Base-by-base conservation (phyloP, 768 basidiomycete species). In the Mycena amicta region DNA sequence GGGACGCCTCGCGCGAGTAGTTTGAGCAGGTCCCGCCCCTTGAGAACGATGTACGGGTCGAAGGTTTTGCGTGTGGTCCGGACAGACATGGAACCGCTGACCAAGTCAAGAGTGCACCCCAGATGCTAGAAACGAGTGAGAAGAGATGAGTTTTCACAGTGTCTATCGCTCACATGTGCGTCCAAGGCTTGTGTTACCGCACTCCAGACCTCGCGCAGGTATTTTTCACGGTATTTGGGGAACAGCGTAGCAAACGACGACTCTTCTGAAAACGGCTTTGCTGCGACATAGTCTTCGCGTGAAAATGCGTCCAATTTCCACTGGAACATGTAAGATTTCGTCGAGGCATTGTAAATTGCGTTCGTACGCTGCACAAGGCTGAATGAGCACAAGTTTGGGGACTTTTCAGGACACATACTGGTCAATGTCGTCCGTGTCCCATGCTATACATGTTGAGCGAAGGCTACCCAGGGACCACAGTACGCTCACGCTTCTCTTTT, bases 401-500 rank as follows among this genome's bases (percentile, higher is more conserved):
- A 33, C 50, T 40, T 53, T 51, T 52, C 31, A 59, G 50, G 37
- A 41, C 47, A 39, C 94, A 87, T 71, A 96, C 94, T 97, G 95
- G 81, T 98, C 92, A 74, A 98, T 94, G 67, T 97, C 96, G 72
- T 98, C 95, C 43, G 95, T 98, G 70, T 98, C 96, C 96, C 96
- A 98, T 69, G 95, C 96, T 98, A 64, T 55, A 65, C 52, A 67
- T 52, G 59, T 29, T 55, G 70, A 50, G 55, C 65, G 37, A 68
- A 57, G 16, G 53, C 8, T 26, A 3, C 12, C 20, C 3, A 28
- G 16, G n/a, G 43, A 49, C 40, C 6, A 2, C 11, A 25, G 25
- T n/a, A n/a, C n/a, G 39, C 11, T 20, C 68, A 96, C 95, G 95
- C 76, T 98, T 98, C 6, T 97, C 95, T 71, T 97, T 97, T 61